Base-by-base conservation (phyloP, 2,329 filamentous ascomycete genomes). In the Apiospora saccharicola region DNA sequence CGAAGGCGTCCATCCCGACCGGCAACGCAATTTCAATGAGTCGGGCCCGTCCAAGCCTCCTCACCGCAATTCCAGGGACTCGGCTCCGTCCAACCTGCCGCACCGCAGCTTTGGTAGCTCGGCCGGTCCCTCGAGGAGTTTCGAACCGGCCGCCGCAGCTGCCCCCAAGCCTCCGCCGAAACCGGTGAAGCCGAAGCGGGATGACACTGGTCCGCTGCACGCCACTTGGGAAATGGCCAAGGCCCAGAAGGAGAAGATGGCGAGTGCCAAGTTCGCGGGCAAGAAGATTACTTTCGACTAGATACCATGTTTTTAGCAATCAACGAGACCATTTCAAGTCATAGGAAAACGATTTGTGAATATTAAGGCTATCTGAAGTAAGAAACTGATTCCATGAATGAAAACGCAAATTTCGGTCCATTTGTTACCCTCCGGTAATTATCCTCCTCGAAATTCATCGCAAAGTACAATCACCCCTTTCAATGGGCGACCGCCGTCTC, bases 211-310 rank as follows among this genome's bases (percentile, higher is more conserved):
- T 0, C 75, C 86, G 4, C 79, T 93, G 76, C 91, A 93, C 83
- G 88, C 90, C 1, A 90, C 88, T 77, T 92, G 90, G 90, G 88
- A 88, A 75, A 90, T 90, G 72, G 88, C 85, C 75, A 90, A 90
- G 81, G 88, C 88, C 81, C 87, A 87, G 0, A 91, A 91, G 80
- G 88, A 90, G 76, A 83, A 83, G 73, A 83, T 87, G 74, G 85
- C 87, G 77, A 86, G 85, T 67, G 86, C 85, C 30, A 81, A 83
- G 30, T 91, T 90, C 79, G 78, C 86, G 71, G 89, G 89, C 69
- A 87, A 85, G 74, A 91, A 91, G 81, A 87, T 91, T 71, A 85
- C 84, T 26, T 91, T 91, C 81, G 88, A 90, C 78, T 89, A 80
- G 73, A 76, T 75, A 75, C 74, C 73, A 74, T 41, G 16, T 73